Conservation (phyloP, 2,329 filamentous ascomycete genomes). For the Penicillium thymicola region DNA sequence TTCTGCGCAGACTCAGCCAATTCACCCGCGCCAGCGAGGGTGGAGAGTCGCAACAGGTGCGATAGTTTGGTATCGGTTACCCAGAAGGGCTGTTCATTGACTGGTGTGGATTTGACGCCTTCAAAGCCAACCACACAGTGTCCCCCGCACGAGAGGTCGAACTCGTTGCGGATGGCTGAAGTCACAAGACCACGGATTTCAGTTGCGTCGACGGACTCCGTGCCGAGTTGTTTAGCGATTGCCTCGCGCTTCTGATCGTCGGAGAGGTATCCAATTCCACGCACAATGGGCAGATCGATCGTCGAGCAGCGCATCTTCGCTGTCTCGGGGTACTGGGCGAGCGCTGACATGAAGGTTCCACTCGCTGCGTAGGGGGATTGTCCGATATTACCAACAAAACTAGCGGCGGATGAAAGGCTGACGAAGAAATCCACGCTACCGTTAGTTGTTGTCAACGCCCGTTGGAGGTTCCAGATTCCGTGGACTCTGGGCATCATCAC, state of each 20-base stretch:
- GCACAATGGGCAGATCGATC: conserved; percentile 40
- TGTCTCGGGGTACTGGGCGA: conserved; percentile 28
- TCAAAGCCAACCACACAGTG: conserved; percentile 24
- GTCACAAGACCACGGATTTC: conserved; percentile 24
- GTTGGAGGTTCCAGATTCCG: conserved; percentile 34
- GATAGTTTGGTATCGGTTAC: conserved; percentile 20
- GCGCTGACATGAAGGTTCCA: conserved; percentile 25
- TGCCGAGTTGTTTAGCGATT: conserved; percentile 19
- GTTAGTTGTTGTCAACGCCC: conserved; percentile 12
- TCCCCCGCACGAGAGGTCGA: conserved; percentile 16
- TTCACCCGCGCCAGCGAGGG: conserved; percentile 14
- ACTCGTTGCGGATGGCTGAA: conserved; percentile 22
- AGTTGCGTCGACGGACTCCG: conserved; percentile 17
- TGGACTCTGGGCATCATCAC: conserved; percentile 24
- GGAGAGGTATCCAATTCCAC: conserved; percentile 22
- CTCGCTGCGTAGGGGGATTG: conserved; percentile 59
- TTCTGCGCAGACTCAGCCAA: conserved; percentile 6
- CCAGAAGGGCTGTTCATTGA: conserved; percentile 21
- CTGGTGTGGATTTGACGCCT: conserved; percentile 17
- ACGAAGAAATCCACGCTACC: conserved; percentile 27
- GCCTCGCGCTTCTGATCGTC: conserved; percentile 20
- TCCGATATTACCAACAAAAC: conserved; percentile 44
- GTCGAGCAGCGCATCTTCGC: conserved; percentile 53
- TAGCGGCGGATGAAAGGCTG: conserved; percentile 25
- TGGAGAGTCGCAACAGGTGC: conserved; percentile 19